These are phyloP conservation scores for Blastobotrys capitulatus DNA, from an alignment of 1,139 yeast genomes.

Conservation along the genomic window DNA sequence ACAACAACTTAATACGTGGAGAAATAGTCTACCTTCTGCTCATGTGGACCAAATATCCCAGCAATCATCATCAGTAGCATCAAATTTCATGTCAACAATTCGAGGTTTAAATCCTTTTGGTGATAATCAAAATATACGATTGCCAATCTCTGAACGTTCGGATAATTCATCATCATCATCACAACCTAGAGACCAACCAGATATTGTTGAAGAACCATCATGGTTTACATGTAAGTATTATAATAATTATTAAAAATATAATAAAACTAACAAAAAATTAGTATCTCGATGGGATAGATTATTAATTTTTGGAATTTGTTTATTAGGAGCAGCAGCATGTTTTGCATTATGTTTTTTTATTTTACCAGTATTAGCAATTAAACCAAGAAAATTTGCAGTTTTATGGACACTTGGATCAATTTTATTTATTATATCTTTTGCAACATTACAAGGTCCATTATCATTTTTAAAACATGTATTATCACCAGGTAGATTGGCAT, in stretches of 20 bases:
- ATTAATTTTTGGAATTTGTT: slow-evolving; percentile 69
- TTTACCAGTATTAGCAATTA: slow-evolving; percentile 82
- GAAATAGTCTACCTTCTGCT: slow-evolving; percentile 23
- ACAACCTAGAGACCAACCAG: slow-evolving; percentile 32
- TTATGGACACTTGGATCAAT: slow-evolving; percentile 88
- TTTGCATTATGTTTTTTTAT: slow-evolving; percentile 76
- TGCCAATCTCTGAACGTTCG: slow-evolving; percentile 46
- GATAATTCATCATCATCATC: no score
- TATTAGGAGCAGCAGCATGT: slow-evolving; percentile 71
- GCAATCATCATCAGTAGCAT: slow-evolving; percentile 10
- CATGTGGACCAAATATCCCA: slow-evolving; percentile 9
- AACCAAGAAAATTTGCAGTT: slow-evolving; percentile 84
- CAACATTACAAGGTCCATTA: slow-evolving; percentile 86
- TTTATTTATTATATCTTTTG: slow-evolving; percentile 82
- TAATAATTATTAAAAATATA: neutral
- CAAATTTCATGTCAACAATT: slow-evolving; percentile 18
- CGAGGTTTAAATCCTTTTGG: slow-evolving; percentile 33
- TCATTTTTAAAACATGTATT: slow-evolving; percentile 69
- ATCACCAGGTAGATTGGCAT: slow-evolving; percentile 70
- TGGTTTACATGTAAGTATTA: slow-evolving; percentile 40
- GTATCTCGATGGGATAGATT: slow-evolving; percentile 76
- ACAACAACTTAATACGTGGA: slow-evolving; percentile 35
- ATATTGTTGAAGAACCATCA: slow-evolving; percentile 45
- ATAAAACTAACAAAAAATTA: slow-evolving; percentile 1
- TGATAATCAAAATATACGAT: slow-evolving; percentile 44